phyloP scores from a whole-genome alignment of 257 asterid genomes.

The Ligustrum vulgare region DNA sequence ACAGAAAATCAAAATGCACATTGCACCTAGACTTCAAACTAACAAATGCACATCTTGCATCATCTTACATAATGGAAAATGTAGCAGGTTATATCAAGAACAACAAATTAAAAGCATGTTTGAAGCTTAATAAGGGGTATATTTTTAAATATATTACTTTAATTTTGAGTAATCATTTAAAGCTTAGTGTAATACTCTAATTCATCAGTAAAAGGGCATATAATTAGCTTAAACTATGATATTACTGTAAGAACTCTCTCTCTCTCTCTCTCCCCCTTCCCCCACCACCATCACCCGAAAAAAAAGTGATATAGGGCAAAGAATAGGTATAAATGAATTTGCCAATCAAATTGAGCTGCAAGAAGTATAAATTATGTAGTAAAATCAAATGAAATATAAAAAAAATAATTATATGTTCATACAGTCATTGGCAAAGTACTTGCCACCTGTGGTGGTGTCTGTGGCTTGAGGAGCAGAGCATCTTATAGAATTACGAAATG shows the following conservation, averaged over 20 bases:
- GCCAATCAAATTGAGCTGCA: no score
- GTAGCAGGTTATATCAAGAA: background rate
- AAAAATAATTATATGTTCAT: conserved; percentile 4
- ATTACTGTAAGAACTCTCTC: no score
- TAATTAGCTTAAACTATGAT: no score
- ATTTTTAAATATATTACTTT: background rate
- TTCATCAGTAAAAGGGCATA: no score
- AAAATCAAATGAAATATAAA: no score
- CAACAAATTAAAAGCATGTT: background rate
- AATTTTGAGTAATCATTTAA: background rate
- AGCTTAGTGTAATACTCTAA: no score
- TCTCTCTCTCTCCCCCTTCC: no score
- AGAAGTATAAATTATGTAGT: no score
- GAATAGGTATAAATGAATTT: no score
- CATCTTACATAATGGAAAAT: background rate
- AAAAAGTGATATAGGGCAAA: no score
- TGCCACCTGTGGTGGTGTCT: conserved; percentile 53
- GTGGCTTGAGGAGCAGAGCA: conserved; percentile 74
- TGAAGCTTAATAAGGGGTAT: background rate
- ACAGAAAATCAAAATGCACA: conserved; percentile 5
- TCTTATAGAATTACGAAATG: conserved; percentile 44
- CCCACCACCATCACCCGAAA: no score
- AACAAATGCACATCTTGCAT: background rate
- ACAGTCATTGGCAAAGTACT: background rate
- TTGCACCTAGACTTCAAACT: background rate